These are phyloP conservation scores for Populus davidiana DNA, from an alignment of 345 rosid species.

Conservation along the genomic window DNA sequence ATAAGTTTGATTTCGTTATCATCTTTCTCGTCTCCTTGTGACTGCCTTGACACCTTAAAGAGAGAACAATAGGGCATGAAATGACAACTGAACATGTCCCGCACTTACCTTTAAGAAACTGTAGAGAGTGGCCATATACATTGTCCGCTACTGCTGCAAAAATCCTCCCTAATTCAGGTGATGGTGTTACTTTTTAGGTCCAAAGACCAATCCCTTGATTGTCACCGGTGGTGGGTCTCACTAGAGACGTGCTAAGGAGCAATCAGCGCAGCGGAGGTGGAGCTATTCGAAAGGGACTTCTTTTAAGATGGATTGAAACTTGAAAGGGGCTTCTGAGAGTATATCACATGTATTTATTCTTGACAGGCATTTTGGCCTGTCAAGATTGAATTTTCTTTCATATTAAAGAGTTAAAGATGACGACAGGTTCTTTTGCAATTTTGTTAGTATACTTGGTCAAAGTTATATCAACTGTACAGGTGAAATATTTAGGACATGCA, in stretches of 20 bases:
- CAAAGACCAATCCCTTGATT: neutral
- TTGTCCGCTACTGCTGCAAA: neutral
- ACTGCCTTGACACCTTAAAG: neutral
- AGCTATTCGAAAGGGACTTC: neutral
- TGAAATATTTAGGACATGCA: neutral
- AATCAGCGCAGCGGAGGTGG: neutral
- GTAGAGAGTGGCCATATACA: neutral
- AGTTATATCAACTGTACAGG: neutral
- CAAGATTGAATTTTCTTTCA: neutral
- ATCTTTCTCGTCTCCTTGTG: neutral
- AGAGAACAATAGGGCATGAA: neutral
- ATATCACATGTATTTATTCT: neutral
- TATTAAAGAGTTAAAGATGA: neutral
- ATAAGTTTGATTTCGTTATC: neutral
- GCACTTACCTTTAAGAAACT: neutral
- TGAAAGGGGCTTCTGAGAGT: neutral
- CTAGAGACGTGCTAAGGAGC: neutral
- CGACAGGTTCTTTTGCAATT: neutral
- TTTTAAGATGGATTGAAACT: neutral
- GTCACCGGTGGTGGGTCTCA: neutral
- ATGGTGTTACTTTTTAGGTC: neutral
- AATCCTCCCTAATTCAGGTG: neutral
- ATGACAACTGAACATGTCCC: neutral
- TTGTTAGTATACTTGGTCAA: neutral
- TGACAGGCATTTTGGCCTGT: neutral